Base-by-base conservation (phyloP, 1,284 basidiomycete genomes). In the Rhodotorula sp. region DNA sequence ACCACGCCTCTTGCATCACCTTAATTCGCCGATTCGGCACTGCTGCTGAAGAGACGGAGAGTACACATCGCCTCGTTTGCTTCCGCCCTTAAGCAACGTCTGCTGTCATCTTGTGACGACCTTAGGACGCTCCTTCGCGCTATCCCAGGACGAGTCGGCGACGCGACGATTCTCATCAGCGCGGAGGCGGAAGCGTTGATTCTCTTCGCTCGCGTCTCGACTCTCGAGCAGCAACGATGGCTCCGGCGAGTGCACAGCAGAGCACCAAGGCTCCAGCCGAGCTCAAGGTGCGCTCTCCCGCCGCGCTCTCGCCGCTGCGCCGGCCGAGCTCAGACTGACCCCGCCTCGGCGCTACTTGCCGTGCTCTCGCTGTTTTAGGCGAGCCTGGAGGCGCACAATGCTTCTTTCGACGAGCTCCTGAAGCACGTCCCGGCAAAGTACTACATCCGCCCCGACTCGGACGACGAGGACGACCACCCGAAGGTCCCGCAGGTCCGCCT, bases 401-500 rank as follows among this genome's bases (percentile, higher is more conserved):
- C 86, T 50, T 87, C 88, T 0, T 96, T 97, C 77, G 91, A 92
- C 78, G 85, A 87, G 0, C 84, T 96, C 2, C 83, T 96, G 5
- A 87, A 86, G 61, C 86, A 95, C 54, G 95, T 97, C 70, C 93
- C 93, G 0, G 87, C 92, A 14, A 90, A 89, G 84, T 93, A 91
- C 80, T 97, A 96, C 81, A 84, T 95, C 17, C 86, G 68, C 44
- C 89, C 91, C 48, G 86, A 86, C 41, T 84, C 85, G 4, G 88
- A 91, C 73, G 89, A 89, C 77, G 87, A 88, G 84, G 89, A 87
- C 56, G 70, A 83, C 76, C 56, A 68, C 41, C 69, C 66, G 46
- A 57, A 65, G 42, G 71, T 62, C 10, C 53, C 54, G 8, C 42
- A 64, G 25, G 65, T 70, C 23, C 44, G 50, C 54, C 59, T 52